These are phyloP conservation scores for Parachaetomium inaequale DNA, from an alignment of 495 filamentous ascomycete species.

Conservation along the genomic window DNA sequence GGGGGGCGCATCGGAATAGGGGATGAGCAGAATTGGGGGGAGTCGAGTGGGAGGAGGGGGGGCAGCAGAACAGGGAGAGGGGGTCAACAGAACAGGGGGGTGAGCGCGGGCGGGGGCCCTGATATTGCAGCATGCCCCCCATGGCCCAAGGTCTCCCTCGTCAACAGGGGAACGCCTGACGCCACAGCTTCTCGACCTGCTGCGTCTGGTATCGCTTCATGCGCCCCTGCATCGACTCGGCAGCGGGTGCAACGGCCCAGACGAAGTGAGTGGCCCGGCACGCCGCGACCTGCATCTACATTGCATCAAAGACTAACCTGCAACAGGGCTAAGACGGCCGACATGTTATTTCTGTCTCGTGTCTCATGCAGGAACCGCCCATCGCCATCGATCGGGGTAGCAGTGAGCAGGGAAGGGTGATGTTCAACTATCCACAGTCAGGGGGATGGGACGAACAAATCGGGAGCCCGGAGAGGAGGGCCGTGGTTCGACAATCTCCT, in stretches of 20 bases:
- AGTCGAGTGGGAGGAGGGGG: too few species aligned
- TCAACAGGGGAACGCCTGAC: neutral
- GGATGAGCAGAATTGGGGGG: too few species aligned
- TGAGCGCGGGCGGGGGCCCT: too few species aligned
- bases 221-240: neutral
- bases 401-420: neutral
- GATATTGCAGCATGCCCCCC: neutral
- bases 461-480: neutral
- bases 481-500: neutral
- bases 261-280: neutral
- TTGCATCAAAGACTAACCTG: neutral
- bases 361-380: constrained; percentile 1
- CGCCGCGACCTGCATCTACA: neutral
- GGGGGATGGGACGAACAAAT: neutral
- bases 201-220: neutral
- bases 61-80: too few species aligned
- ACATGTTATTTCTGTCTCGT: neutral
- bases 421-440: neutral
- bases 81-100: too few species aligned
- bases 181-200: neutral
- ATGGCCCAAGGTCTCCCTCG: neutral
- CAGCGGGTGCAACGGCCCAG: neutral
- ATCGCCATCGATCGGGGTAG: neutral
- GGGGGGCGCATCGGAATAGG: too few species aligned
- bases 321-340: neutral